Percentiles rank a stretch among this genome's conserved stretches.
phyloP scores from a whole-genome alignment of 2,329 filamentous ascomycete species.

The Pestalotiopsis sp. region DNA sequence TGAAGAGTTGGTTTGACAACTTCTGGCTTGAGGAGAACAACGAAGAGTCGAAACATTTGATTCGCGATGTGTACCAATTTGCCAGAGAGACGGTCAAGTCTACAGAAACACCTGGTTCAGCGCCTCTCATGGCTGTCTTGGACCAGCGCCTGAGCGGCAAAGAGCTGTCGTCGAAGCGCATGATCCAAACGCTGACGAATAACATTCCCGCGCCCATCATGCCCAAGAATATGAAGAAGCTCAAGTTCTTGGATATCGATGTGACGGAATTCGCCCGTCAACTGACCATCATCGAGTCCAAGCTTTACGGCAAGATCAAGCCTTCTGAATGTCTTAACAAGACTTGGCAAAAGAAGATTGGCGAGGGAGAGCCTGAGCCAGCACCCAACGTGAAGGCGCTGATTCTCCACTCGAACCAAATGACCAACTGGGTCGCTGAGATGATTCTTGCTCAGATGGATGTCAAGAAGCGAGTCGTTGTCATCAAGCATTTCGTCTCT shows the following conservation, averaged over 20 bases:
- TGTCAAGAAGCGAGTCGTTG: conserved; percentile 92
- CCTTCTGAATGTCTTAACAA: conserved; percentile 97
- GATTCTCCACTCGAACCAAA: conserved; percentile 96
- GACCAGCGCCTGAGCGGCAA: conserved; percentile 89
- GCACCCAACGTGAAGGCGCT: conserved; percentile 94
- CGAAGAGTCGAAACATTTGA: conserved; percentile 80
- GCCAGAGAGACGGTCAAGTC: conserved; percentile 90
- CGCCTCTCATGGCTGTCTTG: conserved; percentile 80
- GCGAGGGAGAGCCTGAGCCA: conserved; percentile 78
- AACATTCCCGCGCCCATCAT: conserved; percentile 87
- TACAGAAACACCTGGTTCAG: conserved; percentile 88
- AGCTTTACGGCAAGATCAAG: conserved; percentile 93
- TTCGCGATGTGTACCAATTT: conserved; percentile 88
- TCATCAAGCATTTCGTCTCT: conserved; percentile 97
- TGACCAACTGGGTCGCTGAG: conserved; percentile 99
- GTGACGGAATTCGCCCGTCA: conserved; percentile 96
- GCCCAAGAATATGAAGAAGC: conserved; percentile 99
- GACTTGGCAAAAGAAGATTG: conserved; percentile 97
- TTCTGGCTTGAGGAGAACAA: conserved; percentile 98
- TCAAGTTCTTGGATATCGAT: conserved; percentile 98
- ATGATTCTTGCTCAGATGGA: conserved; percentile 97
- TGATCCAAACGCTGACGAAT: conserved; percentile 84
- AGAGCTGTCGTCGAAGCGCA: conserved; percentile 80
- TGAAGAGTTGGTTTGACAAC: conserved; percentile 98
- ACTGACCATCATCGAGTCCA: conserved; percentile 94